A percentile compares a stretch with the other conserved stretches of the same genome.
These are phyloP conservation scores for Komagataella pastoris DNA, from an alignment of 805 yeast genomes.

Conservation along the genomic window DNA sequence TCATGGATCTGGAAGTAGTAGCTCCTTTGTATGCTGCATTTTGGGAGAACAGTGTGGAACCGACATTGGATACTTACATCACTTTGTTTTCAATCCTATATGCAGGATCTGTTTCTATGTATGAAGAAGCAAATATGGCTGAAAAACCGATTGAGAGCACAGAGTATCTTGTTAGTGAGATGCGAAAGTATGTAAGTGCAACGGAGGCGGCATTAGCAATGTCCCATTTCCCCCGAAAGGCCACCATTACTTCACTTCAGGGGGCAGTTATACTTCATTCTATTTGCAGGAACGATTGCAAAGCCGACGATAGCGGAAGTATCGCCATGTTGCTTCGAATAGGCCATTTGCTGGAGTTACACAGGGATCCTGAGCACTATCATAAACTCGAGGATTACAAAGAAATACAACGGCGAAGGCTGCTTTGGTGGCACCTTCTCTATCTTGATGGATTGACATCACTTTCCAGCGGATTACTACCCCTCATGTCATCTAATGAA, in stretches of 20 bases:
- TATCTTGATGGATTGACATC: slow-evolving; percentile 45
- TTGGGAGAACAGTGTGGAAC: slow-evolving; percentile 24
- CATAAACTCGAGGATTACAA: slow-evolving; percentile 22
- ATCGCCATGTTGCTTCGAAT: slow-evolving; percentile 42
- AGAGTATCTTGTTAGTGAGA: slow-evolving; percentile 24
- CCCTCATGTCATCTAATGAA: slow-evolving; percentile 36
- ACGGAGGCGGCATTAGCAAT: neutral
- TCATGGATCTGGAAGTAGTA: slow-evolving; percentile 32
- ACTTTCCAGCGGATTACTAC: slow-evolving; percentile 40
- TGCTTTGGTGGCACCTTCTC: slow-evolving; percentile 59
- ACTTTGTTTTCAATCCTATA: slow-evolving; percentile 39
- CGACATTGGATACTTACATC: slow-evolving; percentile 31
- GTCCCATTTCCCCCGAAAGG: too few species aligned
- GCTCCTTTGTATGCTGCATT: slow-evolving; percentile 30
- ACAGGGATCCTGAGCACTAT: slow-evolving; percentile 45
- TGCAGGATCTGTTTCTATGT: slow-evolving; percentile 46
- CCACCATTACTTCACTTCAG: slow-evolving; percentile 23
- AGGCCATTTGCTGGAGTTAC: slow-evolving; percentile 40
- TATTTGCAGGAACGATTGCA: slow-evolving; percentile 38
- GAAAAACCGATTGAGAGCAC: slow-evolving; percentile 9
- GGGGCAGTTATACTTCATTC: slow-evolving; percentile 27
- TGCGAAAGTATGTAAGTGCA: slow-evolving; percentile 7
- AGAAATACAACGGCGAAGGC: slow-evolving; percentile 28
- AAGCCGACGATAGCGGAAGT: slow-evolving; percentile 39
- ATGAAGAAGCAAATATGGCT: slow-evolving; percentile 39